These are phyloP conservation scores for Trichocladium uniseriatum DNA, from an alignment of 495 filamentous ascomycete genomes.

Conservation along the genomic window DNA sequence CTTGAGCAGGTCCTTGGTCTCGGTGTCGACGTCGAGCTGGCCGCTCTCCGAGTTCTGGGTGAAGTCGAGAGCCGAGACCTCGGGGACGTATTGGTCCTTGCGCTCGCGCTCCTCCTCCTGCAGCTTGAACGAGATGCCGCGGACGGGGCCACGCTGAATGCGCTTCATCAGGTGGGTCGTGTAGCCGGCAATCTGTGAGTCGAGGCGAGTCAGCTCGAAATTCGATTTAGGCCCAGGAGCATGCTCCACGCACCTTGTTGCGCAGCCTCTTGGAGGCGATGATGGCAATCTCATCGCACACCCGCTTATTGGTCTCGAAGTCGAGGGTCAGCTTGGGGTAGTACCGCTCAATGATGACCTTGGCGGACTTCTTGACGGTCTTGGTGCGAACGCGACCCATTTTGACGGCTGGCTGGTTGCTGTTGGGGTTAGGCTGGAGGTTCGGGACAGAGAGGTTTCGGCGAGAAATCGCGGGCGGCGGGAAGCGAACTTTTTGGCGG, in stretches of 20 bases:
- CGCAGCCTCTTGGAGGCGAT: constrained; percentile 95
- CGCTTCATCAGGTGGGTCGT: constrained; percentile 96
- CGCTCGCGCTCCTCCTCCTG: constrained; percentile 99
- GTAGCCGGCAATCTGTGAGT: constrained; percentile 87
- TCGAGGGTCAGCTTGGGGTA: constrained; percentile 98
- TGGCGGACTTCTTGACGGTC: constrained; percentile 99
- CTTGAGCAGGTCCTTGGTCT: constrained; percentile 98
- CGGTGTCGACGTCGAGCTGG: constrained; percentile 85
- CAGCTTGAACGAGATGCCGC: constrained; percentile 99
- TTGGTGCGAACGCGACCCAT: constrained; percentile 97
- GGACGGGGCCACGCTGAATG: constrained; percentile 97
- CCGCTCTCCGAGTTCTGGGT: constrained; percentile 82
- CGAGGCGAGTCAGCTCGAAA: constrained; percentile 7
- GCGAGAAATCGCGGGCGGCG: background rate
- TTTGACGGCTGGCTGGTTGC: constrained; percentile 47
- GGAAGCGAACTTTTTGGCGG: constrained; percentile 4
- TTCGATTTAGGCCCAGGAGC: too few relatives aligned
- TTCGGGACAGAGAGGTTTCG: constrained; percentile 5
- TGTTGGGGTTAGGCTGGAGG: constrained; percentile 9
- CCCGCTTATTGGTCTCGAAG: constrained; percentile 99
- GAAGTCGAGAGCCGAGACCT: constrained; percentile 97
- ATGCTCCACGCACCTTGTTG: constrained; percentile 91
- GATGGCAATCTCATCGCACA: constrained; percentile 99
- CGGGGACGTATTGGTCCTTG: constrained; percentile 99
- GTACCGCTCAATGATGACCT: constrained; percentile 99